A percentile compares a stretch with the other conserved stretches of the same genome.
Evolutionary conservation across 2,329 filamentous ascomycete species (phyloP).

Genomic region (Trichoderma sp.): DNA sequence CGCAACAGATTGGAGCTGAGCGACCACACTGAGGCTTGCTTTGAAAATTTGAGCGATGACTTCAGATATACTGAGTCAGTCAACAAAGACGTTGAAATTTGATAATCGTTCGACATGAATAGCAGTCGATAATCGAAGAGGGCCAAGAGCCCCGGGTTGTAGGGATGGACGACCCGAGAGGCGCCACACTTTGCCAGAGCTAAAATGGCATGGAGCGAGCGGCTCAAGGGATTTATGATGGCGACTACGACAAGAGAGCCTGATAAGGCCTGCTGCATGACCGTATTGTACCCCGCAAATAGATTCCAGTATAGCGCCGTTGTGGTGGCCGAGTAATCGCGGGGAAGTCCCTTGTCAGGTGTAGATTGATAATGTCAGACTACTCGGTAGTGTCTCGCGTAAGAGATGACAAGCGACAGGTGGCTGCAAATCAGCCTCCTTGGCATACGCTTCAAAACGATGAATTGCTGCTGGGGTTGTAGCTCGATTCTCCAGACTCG

Average conservation of each 20-base stretch:
- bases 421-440: background rate
- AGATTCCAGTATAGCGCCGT: background rate
- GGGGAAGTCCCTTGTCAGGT: background rate
- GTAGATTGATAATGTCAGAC: background rate
- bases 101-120: background rate
- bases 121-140: background rate
- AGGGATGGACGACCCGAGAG: background rate
- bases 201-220: background rate
- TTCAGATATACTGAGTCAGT: background rate
- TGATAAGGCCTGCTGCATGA: background rate
- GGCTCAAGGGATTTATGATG: background rate
- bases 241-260: background rate
- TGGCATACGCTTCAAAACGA: conserved; percentile 48
- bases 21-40: background rate
- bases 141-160: background rate
- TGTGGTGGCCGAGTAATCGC: background rate
- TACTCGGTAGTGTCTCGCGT: background rate
- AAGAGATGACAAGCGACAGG: background rate
- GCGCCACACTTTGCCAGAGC: background rate
- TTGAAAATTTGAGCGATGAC: background rate
- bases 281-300: background rate
- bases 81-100: background rate
- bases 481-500: conserved; percentile 35
- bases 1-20: background rate
- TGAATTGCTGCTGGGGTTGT: conserved; percentile 29